Evolutionary conservation across 1,284 basidiomycete species (phyloP).

Genomic region (Naganishia cerealis): DNA sequence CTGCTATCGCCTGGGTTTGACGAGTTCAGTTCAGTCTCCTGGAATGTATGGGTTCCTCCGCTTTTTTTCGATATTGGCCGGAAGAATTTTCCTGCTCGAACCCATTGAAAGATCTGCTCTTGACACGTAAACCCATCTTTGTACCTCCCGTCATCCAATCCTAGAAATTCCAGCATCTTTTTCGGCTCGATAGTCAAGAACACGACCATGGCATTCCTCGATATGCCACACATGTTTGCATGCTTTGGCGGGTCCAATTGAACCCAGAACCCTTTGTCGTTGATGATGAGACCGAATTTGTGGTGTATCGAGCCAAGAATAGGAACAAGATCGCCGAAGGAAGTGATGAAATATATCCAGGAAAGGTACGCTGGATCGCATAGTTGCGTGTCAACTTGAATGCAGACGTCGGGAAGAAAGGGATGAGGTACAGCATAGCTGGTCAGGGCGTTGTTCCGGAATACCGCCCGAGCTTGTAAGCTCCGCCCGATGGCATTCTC

Average conservation of each 20-base stretch:
- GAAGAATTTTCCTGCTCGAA: conserved; percentile 6
- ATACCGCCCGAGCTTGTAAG: not conserved
- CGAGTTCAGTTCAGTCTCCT: no score
- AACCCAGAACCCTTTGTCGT: conserved; percentile 23
- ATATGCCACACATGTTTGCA: not conserved
- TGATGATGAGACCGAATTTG: conserved; percentile 22
- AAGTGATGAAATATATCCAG: conserved; percentile 24
- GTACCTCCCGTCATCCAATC: conserved; percentile 5
- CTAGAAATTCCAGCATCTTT: conserved; percentile 20
- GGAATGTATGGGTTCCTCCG: not conserved
- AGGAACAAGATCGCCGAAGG: conserved; percentile 23
- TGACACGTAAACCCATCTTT: conserved; percentile 5
- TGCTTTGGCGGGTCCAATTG: conserved; percentile 7
- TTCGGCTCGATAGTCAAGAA: conserved; percentile 18
- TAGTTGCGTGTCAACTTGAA: conserved; percentile 20
- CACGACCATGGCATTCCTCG: conserved; percentile 12
- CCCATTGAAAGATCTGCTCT: conserved; percentile 17
- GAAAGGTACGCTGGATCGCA: not conserved
- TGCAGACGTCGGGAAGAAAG: not conserved
- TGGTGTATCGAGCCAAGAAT: conserved; percentile 25
- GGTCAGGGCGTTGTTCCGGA: conserved; percentile 1
- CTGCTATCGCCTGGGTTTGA: no score
- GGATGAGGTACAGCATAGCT: conserved; percentile 27
- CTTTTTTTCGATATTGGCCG: conserved; percentile 1
- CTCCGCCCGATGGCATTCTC: not conserved